These are phyloP conservation scores for Diaporthe nobilis DNA, from an alignment of 2,329 filamentous ascomycete genomes.

Conservation along the genomic window DNA sequence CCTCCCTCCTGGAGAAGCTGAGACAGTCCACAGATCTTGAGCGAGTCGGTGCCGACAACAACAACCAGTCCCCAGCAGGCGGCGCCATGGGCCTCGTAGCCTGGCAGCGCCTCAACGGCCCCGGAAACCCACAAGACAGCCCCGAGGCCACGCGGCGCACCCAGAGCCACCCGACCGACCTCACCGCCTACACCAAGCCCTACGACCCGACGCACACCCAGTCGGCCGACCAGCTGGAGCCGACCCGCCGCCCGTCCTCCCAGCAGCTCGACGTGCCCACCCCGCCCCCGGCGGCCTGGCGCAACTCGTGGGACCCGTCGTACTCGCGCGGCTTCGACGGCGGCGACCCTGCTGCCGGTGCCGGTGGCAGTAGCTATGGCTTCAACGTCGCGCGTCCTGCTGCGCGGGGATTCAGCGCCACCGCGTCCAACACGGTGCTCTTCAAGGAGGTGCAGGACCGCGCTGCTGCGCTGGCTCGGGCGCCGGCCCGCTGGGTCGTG, in stretches of 20 bases:
- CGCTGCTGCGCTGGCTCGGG: neutral
- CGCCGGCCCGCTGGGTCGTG: slow-evolving; percentile 5
- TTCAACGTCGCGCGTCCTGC: slow-evolving; percentile 19
- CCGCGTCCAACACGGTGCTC: slow-evolving; percentile 17
- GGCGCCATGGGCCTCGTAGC: slow-evolving; percentile 31
- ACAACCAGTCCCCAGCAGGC: neutral
- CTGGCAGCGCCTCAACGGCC: slow-evolving; percentile 32
- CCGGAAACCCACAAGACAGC: neutral
- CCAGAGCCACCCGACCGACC: slow-evolving; percentile 4
- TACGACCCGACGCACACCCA: neutral
- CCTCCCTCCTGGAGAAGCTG: neutral
- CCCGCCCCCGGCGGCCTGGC: neutral
- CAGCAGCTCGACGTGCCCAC: slow-evolving; percentile 1
- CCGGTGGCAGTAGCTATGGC: neutral
- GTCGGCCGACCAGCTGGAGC: neutral
- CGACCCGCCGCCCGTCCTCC: neutral
- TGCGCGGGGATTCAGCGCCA: neutral
- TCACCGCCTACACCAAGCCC: neutral
- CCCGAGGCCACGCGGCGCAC: neutral
- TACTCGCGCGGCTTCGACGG: too few relatives aligned
- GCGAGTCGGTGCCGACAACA: neutral
- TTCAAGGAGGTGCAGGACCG: slow-evolving; percentile 29
- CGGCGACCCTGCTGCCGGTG: neutral
- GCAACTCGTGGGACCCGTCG: slow-evolving; percentile 4
- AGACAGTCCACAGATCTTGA: neutral